These are phyloP conservation scores for Ophiocordyceps camponoti-saundersi DNA, from an alignment of 2,329 filamentous ascomycete genomes.

Conservation along the genomic window DNA sequence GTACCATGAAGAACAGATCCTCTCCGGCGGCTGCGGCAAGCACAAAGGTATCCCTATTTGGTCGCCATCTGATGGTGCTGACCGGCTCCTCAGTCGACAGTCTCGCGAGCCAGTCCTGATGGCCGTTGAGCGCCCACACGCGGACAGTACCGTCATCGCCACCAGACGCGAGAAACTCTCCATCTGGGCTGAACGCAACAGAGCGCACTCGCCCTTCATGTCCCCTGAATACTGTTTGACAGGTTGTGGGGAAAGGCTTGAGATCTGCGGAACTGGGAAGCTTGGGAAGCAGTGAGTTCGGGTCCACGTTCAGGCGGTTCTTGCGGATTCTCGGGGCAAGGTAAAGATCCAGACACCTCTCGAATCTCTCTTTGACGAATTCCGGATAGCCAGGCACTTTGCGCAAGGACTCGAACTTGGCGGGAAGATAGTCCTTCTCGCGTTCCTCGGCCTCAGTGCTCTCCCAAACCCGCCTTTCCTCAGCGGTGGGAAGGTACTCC, in stretches of 20 bases:
- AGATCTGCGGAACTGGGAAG: conserved; percentile 85
- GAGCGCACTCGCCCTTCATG: conserved; percentile 80
- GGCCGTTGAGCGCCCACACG: conserved; percentile 81
- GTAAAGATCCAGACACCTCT: conserved; percentile 88
- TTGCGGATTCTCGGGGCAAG: conserved; percentile 81
- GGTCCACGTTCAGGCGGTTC: conserved; percentile 93
- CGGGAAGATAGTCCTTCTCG: conserved; percentile 75
- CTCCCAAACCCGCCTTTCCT: conserved; percentile 76
- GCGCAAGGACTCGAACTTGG: conserved; percentile 66
- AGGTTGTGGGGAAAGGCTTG: conserved; percentile 84
- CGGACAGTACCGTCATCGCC: conserved; percentile 88
- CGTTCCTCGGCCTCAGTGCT: conserved; percentile 76
- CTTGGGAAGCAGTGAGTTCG: conserved; percentile 80
- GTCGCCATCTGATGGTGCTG: conserved; percentile 79
- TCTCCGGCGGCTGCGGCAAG: conserved; percentile 75
- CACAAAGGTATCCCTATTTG: conserved; percentile 62
- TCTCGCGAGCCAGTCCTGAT: conserved; percentile 73
- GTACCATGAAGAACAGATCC: conserved; percentile 70
- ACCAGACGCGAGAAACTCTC: conserved; percentile 75
- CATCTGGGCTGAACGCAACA: conserved; percentile 69
- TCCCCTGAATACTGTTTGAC: conserved; percentile 71
- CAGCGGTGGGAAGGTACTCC: conserved; percentile 78
- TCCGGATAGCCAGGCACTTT: conserved; percentile 82
- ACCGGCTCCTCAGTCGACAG: conserved; percentile 66
- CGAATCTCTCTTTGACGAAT: conserved; percentile 91